phyloP scores from a whole-genome alignment of 2,329 filamentous ascomycete species.

The Microascus cirrosus region DNA sequence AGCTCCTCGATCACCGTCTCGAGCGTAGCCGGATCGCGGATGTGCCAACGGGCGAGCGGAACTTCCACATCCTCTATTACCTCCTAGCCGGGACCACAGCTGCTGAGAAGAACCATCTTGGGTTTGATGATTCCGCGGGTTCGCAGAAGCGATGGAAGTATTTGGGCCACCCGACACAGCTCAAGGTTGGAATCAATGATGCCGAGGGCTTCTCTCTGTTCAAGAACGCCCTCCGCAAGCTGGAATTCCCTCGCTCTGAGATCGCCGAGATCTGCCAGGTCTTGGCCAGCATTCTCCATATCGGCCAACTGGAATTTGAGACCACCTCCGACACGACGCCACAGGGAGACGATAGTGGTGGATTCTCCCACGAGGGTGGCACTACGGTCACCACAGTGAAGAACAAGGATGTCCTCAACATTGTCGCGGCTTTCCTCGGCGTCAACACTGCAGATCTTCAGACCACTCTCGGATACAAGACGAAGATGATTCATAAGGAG shows the following conservation, averaged over 20 bases:
- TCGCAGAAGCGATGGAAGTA: constrained; percentile 84
- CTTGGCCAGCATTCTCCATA: constrained; percentile 87
- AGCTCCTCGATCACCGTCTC: constrained; percentile 84
- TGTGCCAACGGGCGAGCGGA: constrained; percentile 90
- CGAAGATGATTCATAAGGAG: constrained; percentile 90
- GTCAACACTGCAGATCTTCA: constrained; percentile 74
- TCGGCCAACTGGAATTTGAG: constrained; percentile 91
- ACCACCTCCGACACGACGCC: constrained; percentile 69
- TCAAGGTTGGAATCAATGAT: constrained; percentile 96
- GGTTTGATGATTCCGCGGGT: constrained; percentile 38
- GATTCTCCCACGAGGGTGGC: constrained; percentile 89
- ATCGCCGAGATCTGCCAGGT: constrained; percentile 97
- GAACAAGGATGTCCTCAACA: constrained; percentile 81
- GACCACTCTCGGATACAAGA: constrained; percentile 85
- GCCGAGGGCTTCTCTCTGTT: constrained; percentile 93
- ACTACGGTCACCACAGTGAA: constrained; percentile 78
- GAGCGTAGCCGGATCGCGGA: constrained; percentile 85
- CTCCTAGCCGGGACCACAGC: constrained; percentile 82
- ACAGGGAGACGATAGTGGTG: constrained; percentile 81
- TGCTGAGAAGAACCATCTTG: constrained; percentile 80
- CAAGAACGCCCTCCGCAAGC: constrained; percentile 86
- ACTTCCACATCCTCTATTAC: constrained; percentile 95
- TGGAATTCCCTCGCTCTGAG: constrained; percentile 86
- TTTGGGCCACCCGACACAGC: constrained; percentile 87
- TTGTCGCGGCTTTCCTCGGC: constrained; percentile 89